A percentile compares a stretch with the other conserved stretches of the same genome.
Conservation (phyloP, 1,284 basidiomycete species). For the Austroboletus novae-zelandiae region DNA sequence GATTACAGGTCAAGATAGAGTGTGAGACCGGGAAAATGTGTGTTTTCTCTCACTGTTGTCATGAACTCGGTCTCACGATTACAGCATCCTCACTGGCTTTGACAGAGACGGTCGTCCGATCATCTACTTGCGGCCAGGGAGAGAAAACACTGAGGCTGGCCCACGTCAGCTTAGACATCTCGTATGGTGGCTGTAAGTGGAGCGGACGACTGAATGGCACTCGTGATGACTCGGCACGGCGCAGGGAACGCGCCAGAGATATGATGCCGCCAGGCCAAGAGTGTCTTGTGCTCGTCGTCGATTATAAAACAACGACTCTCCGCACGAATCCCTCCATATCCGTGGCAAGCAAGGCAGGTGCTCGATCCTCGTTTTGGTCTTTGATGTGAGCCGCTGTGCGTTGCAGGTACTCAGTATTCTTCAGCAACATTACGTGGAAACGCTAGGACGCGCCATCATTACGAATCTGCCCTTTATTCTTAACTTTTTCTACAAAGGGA, state of each 20-base stretch:
- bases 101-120: conserved; percentile 81
- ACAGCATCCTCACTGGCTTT: conserved; percentile 77
- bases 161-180: conserved; percentile 79
- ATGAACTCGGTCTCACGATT: conserved; percentile 30
- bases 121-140: conserved; percentile 80
- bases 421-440: conserved; percentile 90
- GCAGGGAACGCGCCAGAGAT: conserved; percentile 82
- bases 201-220: conserved; percentile 1
- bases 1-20: conserved; percentile 60
- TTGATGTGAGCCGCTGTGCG: background rate
- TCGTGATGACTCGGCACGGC: conserved; percentile 7
- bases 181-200: conserved; percentile 76
- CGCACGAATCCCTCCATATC: conserved; percentile 80
- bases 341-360: conserved; percentile 63
- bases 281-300: conserved; percentile 77
- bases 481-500: conserved; percentile 85
- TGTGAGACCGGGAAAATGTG: conserved; percentile 86
- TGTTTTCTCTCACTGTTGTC: conserved; percentile 23
- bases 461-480: conserved; percentile 80
- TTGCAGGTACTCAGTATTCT: conserved; percentile 72
- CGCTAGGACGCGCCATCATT: conserved; percentile 82
- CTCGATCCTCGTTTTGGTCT: background rate
- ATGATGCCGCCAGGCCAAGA: conserved; percentile 82
- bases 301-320: conserved; percentile 79
- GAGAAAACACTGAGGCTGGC: conserved; percentile 76